Evolutionary conservation across 2,329 filamentous ascomycete species (phyloP), one percentile per base, ranked within the genome.

Genomic region (Aspergillus ruber): DNA sequence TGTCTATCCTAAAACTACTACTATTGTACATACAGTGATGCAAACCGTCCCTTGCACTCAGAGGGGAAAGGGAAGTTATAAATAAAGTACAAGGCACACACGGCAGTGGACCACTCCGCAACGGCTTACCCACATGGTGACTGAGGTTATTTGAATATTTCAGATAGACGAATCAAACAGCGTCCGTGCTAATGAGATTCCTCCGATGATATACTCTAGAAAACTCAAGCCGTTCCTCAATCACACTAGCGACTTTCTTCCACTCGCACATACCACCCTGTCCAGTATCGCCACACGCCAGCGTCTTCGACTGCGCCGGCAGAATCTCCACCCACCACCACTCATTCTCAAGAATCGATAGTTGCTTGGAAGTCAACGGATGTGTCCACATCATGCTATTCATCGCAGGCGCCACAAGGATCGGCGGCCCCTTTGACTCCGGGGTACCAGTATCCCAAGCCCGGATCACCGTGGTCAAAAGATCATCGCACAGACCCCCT

Each of bases 361-460:
- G 69, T 54, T 95, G 88, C 53, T 79, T 81, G 43, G 70, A 76
- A 1, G 90, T 95, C 41, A 95, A 73, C 2, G 90, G 90, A 63
- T 96, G 89, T 47, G 77, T 74, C 85, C 87, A 95, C 90, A 95
- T 95, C 3, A 84, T 83, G 20, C 82, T 89, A 65, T 96, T 95
- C 88, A 95, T 95, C 25, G 86, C 83, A 1, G 85, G 84, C 2
- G 86, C 86, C 0, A 91, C 85, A 1, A 93, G 60, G 32, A 95
- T 88, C 53, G 75, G 79, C 66, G 84, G 85, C 65, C 76, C 81
- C 21, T 46, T 52, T 10, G 44, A 32, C 33, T 58, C 61, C 27
- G 57, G 52, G 13, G 42, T 46, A 36, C 55, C 62, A 42, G 83
- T 84, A 67, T 97, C 91, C 93, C 91, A 98, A 0, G 91, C 91